Conservation (phyloP, 1,284 basidiomycete genomes). For the Pisolithus thermaeus region DNA sequence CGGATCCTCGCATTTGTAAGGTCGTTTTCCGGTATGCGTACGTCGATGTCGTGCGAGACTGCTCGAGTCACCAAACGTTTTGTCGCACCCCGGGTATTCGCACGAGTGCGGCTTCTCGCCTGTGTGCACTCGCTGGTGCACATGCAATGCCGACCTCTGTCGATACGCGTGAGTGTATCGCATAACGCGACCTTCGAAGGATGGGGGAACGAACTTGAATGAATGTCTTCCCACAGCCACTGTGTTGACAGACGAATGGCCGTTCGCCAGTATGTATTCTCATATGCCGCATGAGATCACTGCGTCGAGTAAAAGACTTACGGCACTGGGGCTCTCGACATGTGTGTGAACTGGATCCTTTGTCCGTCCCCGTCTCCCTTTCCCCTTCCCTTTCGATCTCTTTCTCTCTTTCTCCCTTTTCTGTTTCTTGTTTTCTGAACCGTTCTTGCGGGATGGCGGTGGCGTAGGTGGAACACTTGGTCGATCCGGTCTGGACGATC, state of each 20-base stretch:
- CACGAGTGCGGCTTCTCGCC: slow-evolving; percentile 87
- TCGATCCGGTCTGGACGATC: slow-evolving; percentile 28
- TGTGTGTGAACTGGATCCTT: slow-evolving; percentile 34
- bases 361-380: slow-evolving; percentile 32
- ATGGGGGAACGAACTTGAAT: slow-evolving; percentile 57
- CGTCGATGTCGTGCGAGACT: slow-evolving; percentile 84
- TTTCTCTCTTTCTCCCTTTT: slow-evolving; percentile 34
- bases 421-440: slow-evolving; percentile 29
- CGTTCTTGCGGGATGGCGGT: slow-evolving; percentile 19
- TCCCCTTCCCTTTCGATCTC: slow-evolving; percentile 31
- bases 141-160: slow-evolving; percentile 80
- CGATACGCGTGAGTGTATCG: slow-evolving; percentile 12
- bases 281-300: slow-evolving; percentile 74
- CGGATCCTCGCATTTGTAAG: slow-evolving; percentile 75
- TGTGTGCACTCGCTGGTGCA: slow-evolving; percentile 82
- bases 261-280: slow-evolving; percentile 88
- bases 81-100: slow-evolving; percentile 78
- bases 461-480: slow-evolving; percentile 30
- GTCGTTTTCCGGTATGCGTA: slow-evolving; percentile 79
- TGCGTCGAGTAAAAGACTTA: slow-evolving; percentile 71
- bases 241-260: slow-evolving; percentile 67
- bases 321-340: slow-evolving; percentile 63
- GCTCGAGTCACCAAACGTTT: slow-evolving; percentile 84
- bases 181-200: background rate
- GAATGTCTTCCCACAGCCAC: slow-evolving; percentile 77